Conservation (phyloP, 2,329 filamentous ascomycete species). For the Corinectria fuckeliana region DNA sequence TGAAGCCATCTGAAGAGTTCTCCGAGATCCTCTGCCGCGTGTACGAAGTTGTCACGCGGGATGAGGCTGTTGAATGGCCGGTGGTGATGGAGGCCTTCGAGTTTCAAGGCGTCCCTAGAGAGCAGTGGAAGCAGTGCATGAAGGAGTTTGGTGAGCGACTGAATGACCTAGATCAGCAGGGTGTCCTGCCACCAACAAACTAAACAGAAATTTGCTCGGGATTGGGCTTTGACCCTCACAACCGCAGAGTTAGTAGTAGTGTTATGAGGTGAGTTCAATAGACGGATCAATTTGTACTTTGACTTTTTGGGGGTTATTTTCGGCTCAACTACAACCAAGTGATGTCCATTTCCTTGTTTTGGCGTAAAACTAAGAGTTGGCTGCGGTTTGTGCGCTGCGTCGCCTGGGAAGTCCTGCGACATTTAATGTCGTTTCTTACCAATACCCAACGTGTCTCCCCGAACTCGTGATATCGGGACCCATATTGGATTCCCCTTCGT, state of each 20-base stretch:
- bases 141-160: conserved; percentile 21
- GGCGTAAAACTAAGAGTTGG: neutral
- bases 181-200: conserved; percentile 15
- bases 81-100: conserved; percentile 28
- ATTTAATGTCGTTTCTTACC: neutral
- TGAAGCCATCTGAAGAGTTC: conserved; percentile 24
- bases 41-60: conserved; percentile 34
- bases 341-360: too few species aligned
- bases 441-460: neutral
- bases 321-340: too few species aligned
- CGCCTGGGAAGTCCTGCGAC: too few species aligned
- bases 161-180: conserved; percentile 31
- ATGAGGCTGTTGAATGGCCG: conserved; percentile 26
- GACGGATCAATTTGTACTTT: neutral
- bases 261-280: neutral
- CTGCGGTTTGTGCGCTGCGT: too few species aligned
- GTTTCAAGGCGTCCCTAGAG: conserved; percentile 10
- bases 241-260: neutral
- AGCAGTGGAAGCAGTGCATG: conserved; percentile 24
- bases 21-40: conserved; percentile 24
- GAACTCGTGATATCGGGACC: neutral
- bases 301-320: neutral
- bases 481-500: neutral
- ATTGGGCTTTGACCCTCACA: too few species aligned
- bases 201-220: neutral